Percentiles rank a stretch among this genome's conserved stretches.
phyloP scores from a whole-genome alignment of 257 asterid species.

The Knoxia roxburghii region DNA sequence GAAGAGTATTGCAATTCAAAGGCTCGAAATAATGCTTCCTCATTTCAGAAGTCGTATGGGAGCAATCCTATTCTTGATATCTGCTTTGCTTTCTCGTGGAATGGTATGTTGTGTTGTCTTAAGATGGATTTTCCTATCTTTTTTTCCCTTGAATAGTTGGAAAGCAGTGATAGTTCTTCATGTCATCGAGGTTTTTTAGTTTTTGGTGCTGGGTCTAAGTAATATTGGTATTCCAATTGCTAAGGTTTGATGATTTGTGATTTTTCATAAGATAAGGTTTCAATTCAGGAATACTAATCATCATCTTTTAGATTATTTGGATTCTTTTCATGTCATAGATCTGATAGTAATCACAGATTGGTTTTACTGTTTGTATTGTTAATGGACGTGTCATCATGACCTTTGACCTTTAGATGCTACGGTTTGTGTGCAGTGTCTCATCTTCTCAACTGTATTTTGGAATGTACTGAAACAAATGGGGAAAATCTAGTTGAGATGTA shows the following conservation, averaged over 20 bases:
- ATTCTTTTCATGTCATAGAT: neutral
- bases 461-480: neutral
- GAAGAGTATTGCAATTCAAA: slow-evolving; percentile 37
- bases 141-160: neutral
- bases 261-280: neutral
- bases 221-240: neutral
- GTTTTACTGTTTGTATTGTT: neutral
- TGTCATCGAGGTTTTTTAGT: neutral
- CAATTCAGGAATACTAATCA: neutral
- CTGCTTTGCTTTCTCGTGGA: slow-evolving; percentile 92
- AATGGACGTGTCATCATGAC: neutral
- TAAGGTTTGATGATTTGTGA: neutral
- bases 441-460: neutral
- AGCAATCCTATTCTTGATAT: slow-evolving; percentile 84
- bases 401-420: neutral
- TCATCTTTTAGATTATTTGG: neutral
- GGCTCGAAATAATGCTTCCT: slow-evolving; percentile 77
- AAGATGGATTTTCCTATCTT: neutral
- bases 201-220: neutral
- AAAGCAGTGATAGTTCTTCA: neutral
- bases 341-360: neutral
- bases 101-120: slow-evolving; percentile 45
- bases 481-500: neutral
- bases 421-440: neutral
- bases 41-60: slow-evolving; percentile 88